A percentile compares a stretch with the other conserved stretches of the same genome.
These are phyloP conservation scores for Maudiozyma barnettii DNA, from an alignment of 805 yeast genomes.

Conservation along the genomic window DNA sequence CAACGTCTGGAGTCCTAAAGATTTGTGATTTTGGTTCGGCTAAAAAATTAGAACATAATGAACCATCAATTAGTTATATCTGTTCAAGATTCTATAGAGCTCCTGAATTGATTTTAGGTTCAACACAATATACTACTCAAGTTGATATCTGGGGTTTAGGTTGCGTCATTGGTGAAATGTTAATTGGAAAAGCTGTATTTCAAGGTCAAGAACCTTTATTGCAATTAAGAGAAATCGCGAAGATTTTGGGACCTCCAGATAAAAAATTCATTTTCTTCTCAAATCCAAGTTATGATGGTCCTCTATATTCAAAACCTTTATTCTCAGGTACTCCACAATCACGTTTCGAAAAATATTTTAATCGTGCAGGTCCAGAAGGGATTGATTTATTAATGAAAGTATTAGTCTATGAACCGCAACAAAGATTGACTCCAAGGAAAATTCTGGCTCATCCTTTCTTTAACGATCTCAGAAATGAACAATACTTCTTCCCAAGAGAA, in stretches of 20 bases:
- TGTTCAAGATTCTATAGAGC: constrained; percentile 80
- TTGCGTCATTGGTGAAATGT: constrained; percentile 91
- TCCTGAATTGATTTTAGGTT: constrained; percentile 91
- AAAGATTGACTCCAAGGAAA: constrained; percentile 68
- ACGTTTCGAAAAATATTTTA: constrained; percentile 55
- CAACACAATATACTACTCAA: constrained; percentile 75
- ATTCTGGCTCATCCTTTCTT: constrained; percentile 85
- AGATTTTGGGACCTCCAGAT: constrained; percentile 82
- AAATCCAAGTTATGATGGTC: constrained; percentile 68
- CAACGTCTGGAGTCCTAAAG: constrained; percentile 53
- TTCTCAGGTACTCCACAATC: constrained; percentile 46
- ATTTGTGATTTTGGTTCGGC: constrained; percentile 86
- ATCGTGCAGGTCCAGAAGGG: constrained; percentile 76
- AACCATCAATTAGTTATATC: constrained; percentile 88
- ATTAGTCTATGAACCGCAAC: constrained; percentile 83
- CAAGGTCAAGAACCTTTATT: constrained; percentile 86
- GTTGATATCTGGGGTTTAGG: constrained; percentile 98
- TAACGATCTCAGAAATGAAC: constrained; percentile 63
- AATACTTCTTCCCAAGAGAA: constrained; percentile 48
- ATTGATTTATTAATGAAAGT: constrained; percentile 73
- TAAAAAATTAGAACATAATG: constrained; percentile 63
- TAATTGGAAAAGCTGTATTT: constrained; percentile 86
- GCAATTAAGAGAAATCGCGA: constrained; percentile 84
- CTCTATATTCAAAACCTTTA: constrained; percentile 57
- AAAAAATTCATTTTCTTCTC: constrained; percentile 61